Percentiles rank a stretch among this genome's conserved stretches.
Conservation (phyloP, 352 stramenopile genomes). For the Aphanomyces stellatus region DNA sequence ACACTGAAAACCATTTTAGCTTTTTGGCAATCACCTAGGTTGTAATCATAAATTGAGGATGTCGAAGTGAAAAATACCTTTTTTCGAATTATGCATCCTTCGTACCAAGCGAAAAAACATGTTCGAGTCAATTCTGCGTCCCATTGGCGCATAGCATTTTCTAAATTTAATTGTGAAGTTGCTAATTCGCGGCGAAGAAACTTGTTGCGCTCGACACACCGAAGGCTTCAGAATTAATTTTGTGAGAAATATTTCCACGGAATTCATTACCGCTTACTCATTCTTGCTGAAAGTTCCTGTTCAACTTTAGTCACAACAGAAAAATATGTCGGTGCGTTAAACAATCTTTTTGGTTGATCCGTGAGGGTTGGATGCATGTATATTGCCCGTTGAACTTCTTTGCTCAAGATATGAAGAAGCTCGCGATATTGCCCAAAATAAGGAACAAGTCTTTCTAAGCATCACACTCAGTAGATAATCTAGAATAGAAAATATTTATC, state of each 20-base stretch:
- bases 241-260: background rate
- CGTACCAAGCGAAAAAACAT: slow-evolving; percentile 64
- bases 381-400: slow-evolving; percentile 36
- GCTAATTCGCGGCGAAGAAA: slow-evolving; percentile 47
- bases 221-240: slow-evolving; percentile 24
- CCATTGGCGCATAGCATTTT: slow-evolving; percentile 41
- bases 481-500: background rate
- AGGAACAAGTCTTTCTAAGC: slow-evolving; percentile 39
- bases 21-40: slow-evolving; percentile 43
- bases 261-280: background rate
- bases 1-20: slow-evolving; percentile 56
- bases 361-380: slow-evolving; percentile 25
- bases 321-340: slow-evolving; percentile 40
- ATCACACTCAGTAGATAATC: background rate
- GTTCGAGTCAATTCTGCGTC: slow-evolving; percentile 35
- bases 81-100: slow-evolving; percentile 43
- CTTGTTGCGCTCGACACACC: slow-evolving; percentile 39
- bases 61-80: slow-evolving; percentile 44
- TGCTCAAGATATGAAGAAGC: slow-evolving; percentile 34
- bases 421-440: slow-evolving; percentile 47
- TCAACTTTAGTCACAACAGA: slow-evolving; percentile 47
- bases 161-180: slow-evolving; percentile 46
- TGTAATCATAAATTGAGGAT: slow-evolving; percentile 28
- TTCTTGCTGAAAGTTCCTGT: slow-evolving; percentile 27
- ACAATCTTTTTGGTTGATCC: background rate